Base-by-base conservation (phyloP, 148 eudicot species). In the Rhododendron ovatum region DNA sequence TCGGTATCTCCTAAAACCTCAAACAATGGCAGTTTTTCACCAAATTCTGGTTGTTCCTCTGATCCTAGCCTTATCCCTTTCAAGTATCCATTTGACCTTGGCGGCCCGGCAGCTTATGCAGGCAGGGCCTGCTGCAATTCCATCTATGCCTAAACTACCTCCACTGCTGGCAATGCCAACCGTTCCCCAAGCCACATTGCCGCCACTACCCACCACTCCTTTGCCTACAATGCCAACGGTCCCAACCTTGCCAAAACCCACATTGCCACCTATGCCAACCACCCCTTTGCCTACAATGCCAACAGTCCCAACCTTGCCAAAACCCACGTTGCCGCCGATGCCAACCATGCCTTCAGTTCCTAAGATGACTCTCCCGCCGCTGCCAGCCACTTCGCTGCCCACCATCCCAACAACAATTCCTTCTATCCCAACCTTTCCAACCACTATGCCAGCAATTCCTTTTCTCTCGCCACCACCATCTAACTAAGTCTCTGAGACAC, bases 141-240 rank as follows among this genome's bases (percentile, higher is more conserved):
- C 84, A 47, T 48, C 69, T 24, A 78, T 63, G 17, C 87, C 84
- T 13, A 86, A 86, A 14, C 15, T 86, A 28, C 85, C 85, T 13
- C 88, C 82, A 53, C 14, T 86, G 63, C 88, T 85, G 0, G 17
- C 88, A 22, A 75, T 86, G 81, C 88, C 88, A 11, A 86, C 55
- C 7, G 3, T 83, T 2, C 83, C 87, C 53, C 43, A 33, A 33
- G 28, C 88, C 47, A 75, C 83, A 30, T 53, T 86, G 82, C 85
- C 85, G 0, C 80, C 84, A 26, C 41, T 67, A 24, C 87, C 69
- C 7, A 67, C 26, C 76, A 20, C 28, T 48, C 55, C 10, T 53
- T 45, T 39, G 13, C 71, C 71, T 2, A 63, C 61, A 15, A 55
- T 61, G 67, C 13, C 33, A 28, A 1, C 74, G 0, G 30, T 11